These are phyloP conservation scores for Aureobasidium sp. DNA, from an alignment of 2,329 filamentous ascomycete genomes.

Conservation along the genomic window DNA sequence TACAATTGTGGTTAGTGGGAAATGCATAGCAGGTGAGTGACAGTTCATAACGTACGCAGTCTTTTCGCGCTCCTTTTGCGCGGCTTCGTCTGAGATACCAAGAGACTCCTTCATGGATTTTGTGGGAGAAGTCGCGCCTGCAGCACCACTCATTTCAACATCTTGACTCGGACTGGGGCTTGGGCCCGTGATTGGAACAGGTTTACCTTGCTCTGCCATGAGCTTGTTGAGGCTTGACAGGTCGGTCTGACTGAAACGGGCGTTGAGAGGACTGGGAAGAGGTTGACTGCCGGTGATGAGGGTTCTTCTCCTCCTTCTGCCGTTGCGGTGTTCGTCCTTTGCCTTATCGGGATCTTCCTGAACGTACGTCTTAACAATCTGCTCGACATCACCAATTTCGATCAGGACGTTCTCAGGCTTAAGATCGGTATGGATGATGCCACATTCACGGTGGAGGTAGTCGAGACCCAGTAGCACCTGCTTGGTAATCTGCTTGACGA, in stretches of 20 bases:
- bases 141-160: conserved; percentile 48
- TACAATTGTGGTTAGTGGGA: conserved; percentile 19
- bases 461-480: conserved; percentile 93
- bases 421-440: conserved; percentile 95
- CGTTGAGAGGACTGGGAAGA: conserved; percentile 86
- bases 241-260: conserved; percentile 75
- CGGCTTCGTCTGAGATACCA: conserved; percentile 45
- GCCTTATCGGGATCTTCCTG: conserved; percentile 63
- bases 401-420: conserved; percentile 98
- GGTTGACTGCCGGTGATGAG: conserved; percentile 97
- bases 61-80: conserved; percentile 79
- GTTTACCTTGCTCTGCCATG: conserved; percentile 64
- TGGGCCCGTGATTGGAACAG: conserved; percentile 33
- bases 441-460: conserved; percentile 94
- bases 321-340: conserved; percentile 88
- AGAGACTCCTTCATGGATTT: conserved; percentile 53
- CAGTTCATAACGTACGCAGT: conserved; percentile 63
- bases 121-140: conserved; percentile 39
- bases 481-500: conserved; percentile 98
- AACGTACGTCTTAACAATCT: conserved; percentile 94
- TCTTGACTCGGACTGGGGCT: conserved; percentile 32
- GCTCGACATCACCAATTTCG: conserved; percentile 97
- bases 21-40: conserved; percentile 12
- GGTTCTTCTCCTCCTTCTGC: conserved; percentile 78
- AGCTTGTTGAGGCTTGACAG: conserved; percentile 74